Base-by-base conservation (phyloP, 2,329 filamentous ascomycete species). In the Aspergillus floridensis region DNA sequence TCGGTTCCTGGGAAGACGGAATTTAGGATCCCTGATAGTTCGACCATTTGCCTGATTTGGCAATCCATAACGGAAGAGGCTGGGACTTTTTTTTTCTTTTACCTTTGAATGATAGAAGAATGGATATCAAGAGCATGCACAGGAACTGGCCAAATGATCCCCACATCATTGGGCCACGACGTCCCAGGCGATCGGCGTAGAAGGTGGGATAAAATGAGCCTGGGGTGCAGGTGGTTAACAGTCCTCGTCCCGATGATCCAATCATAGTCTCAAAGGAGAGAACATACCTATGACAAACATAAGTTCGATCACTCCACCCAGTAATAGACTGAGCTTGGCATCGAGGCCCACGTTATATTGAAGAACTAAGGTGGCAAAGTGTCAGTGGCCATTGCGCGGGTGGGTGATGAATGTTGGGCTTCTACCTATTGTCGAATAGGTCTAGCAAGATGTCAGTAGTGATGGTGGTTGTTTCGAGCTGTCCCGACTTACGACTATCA, bases 121-220 rank as follows among this genome's bases (percentile, higher is more conserved):
- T 72, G 35, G 73, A 67, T 55, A 74, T 74, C 69, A 74, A 70
- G 65, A 80, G 76, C 77, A 76, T 75, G 44, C 73, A 79, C 7
- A 80, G 66, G 14, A 68, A 71, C 2, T 74, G 64, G 0, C 73
- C 72, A 48, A 72, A 65, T 3, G 63, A 70, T 26, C 74, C 74
- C 65, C 68, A 72, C 61, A 76, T 72, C 74, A 76, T 76, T 16
- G 74, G 72, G 49, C 68, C 68, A 21, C 71, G 68, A 44, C 74
- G 70, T 14, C 74, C 79, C 44, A 80, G 71, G 24, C 69, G 71
- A 61, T 81, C 79, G 29, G 79, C 71, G 65, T 76, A 75, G 63
- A 83, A 77, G 1, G 80, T 79, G 2, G 81, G 79, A 16, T 79
- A 69, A 32, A 80, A 69, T 2, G 72, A 76, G 7, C 78, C 78